Conservation (phyloP, 768 basidiomycete genomes). For the Suillus tomentosus region DNA sequence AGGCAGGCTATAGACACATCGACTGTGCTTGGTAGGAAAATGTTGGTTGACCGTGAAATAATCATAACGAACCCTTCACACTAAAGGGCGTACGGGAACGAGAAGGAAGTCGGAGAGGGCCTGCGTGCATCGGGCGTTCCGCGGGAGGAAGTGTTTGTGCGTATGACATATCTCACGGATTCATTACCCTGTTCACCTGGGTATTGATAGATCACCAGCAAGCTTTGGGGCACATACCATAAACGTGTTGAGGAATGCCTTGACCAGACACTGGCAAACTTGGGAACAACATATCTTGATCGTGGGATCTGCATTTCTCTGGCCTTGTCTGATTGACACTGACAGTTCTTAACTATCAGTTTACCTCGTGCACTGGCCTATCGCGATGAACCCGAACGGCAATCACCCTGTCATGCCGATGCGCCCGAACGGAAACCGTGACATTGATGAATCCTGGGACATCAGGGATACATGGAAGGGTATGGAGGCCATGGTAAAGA, state of each 20-base stretch:
- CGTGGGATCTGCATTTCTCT: conserved; percentile 42
- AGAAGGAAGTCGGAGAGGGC: conserved; percentile 82
- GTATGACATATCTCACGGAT: conserved; percentile 21
- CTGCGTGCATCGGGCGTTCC: conserved; percentile 76
- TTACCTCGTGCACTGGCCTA: conserved; percentile 81
- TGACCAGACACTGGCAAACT: conserved; percentile 71
- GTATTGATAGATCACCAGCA: conserved; percentile 61
- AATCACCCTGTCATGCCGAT: conserved; percentile 61
- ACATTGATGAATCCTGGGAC: conserved; percentile 67
- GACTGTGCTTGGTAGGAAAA: conserved; percentile 60
- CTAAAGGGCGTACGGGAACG: conserved; percentile 67
- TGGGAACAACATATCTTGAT: conserved; percentile 87
- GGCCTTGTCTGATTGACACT: not conserved
- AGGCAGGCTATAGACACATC: conserved; percentile 76
- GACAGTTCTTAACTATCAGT: conserved; percentile 34
- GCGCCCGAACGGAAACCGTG: conserved; percentile 63
- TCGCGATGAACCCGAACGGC: conserved; percentile 70
- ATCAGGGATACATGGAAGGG: conserved; percentile 79
- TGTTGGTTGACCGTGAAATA: not conserved
- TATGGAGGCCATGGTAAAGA: conserved; percentile 74
- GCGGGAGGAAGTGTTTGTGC: conserved; percentile 69
- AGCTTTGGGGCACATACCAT: conserved; percentile 71
- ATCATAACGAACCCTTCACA: conserved; percentile 19
- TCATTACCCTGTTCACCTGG: not conserved
- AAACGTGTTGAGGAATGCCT: conserved; percentile 71